Percentiles rank a stretch among this genome's conserved stretches.
Conservation (phyloP, 1,284 basidiomycete species). For the Irpex lacteus region DNA sequence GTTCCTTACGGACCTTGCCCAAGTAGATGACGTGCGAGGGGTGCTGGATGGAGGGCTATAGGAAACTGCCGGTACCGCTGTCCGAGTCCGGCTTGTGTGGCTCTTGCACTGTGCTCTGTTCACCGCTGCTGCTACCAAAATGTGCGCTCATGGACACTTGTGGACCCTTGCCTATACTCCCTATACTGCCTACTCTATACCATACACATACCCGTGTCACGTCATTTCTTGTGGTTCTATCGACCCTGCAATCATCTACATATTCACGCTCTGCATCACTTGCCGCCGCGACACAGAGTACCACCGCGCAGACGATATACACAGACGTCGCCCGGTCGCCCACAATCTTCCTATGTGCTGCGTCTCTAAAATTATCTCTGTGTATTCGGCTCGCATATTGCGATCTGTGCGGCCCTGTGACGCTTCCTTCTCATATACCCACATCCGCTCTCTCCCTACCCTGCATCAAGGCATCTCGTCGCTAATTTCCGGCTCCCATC, state of each 20-base stretch:
- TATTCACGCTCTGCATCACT: neutral
- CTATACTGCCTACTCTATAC: neutral
- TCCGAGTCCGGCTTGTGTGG: neutral
- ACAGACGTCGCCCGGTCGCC: too few relatives aligned
- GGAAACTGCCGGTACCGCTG: neutral
- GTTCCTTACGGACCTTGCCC: constrained; percentile 86
- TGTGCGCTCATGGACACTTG: constrained; percentile 1
- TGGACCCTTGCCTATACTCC: neutral
- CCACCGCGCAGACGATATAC: too few relatives aligned
- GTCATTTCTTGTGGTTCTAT: neutral
- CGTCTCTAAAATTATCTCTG: too few relatives aligned
- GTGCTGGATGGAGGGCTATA: constrained; percentile 47
- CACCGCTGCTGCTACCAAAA: neutral
- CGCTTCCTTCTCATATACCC: too few relatives aligned
- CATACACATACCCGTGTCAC: neutral
- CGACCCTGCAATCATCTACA: neutral
- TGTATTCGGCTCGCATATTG: too few relatives aligned
- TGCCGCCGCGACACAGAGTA: neutral
- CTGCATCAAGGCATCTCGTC: too few relatives aligned
- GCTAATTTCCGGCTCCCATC: too few relatives aligned
- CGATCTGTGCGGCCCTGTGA: too few relatives aligned
- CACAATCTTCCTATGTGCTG: too few relatives aligned
- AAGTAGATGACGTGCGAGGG: constrained; percentile 87
- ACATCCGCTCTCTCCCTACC: too few relatives aligned
- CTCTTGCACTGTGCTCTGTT: neutral